Evolutionary conservation across 192 early-diverging fungal genomes (phyloP).

Genomic region (Dissophora ornata): DNA sequence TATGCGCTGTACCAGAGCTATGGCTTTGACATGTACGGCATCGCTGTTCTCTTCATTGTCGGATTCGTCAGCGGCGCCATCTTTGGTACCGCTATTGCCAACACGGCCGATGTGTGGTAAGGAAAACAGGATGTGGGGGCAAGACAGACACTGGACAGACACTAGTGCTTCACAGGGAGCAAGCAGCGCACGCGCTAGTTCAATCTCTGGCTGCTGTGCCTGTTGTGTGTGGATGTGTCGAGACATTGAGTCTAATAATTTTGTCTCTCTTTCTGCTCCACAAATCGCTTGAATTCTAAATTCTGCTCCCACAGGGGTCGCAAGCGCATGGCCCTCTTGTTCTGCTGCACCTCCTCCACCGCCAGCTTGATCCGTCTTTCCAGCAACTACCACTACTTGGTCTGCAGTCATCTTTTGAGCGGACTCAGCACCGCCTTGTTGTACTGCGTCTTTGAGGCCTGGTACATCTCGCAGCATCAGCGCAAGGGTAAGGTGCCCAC

Average conservation of each 20-base stretch:
- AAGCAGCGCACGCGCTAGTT: neutral
- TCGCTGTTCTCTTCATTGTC: constrained; percentile 76
- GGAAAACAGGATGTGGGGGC: constrained; percentile 19
- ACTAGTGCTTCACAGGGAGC: too few relatives aligned
- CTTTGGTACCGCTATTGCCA: constrained; percentile 77
- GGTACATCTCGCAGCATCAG: constrained; percentile 70
- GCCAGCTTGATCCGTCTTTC: constrained; percentile 56
- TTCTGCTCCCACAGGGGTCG: constrained; percentile 55
- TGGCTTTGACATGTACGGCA: constrained; percentile 64
- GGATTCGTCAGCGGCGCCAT: constrained; percentile 79
- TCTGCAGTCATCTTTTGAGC: constrained; percentile 60
- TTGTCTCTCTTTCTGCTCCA: neutral
- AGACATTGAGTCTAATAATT: neutral
- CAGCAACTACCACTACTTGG: constrained; percentile 51
- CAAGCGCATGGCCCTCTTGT: constrained; percentile 58
- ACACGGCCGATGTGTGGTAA: constrained; percentile 75
- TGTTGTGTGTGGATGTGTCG: too few relatives aligned
- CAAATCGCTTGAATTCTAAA: neutral
- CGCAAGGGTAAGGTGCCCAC: constrained; percentile 39
- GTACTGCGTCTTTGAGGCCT: constrained; percentile 72
- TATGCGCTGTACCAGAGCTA: constrained; percentile 75
- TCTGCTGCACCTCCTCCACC: constrained; percentile 58
- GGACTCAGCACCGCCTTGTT: constrained; percentile 63
- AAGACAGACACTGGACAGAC: too few relatives aligned
- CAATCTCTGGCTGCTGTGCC: neutral